Percentiles rank a stretch among this genome's conserved stretches.
Evolutionary conservation across 1,284 basidiomycete genomes (phyloP).

Genomic region (Kwoniella shivajii): DNA sequence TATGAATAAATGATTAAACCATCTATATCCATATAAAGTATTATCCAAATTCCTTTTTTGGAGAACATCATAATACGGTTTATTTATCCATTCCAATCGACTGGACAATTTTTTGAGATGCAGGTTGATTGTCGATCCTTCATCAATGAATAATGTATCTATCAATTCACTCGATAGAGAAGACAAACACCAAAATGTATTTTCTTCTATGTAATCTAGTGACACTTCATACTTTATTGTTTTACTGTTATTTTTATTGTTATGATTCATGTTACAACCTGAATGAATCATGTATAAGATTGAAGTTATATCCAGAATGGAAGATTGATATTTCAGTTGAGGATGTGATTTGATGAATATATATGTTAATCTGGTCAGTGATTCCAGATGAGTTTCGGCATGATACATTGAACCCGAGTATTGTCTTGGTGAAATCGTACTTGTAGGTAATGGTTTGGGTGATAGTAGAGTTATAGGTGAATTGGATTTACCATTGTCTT

Average conservation of each 20-base stretch:
- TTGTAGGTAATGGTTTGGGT: constrained; percentile 25
- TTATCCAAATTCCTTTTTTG: constrained; percentile 42
- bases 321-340: constrained; percentile 44
- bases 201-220: constrained; percentile 41
- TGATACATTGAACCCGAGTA: constrained; percentile 29
- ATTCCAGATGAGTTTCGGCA: constrained; percentile 49
- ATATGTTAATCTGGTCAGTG: constrained; percentile 50
- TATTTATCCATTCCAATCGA: constrained; percentile 47
- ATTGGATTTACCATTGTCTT: constrained; percentile 15
- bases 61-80: constrained; percentile 31
- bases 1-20: constrained; percentile 40
- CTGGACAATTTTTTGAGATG: constrained; percentile 31
- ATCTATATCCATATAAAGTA: constrained; percentile 42
- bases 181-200: constrained; percentile 49
- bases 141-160: too few relatives aligned
- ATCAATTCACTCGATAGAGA: constrained; percentile 43
- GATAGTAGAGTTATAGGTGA: constrained; percentile 46
- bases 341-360: constrained; percentile 46
- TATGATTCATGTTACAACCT: too few relatives aligned
- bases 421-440: constrained; percentile 4
- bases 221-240: neutral
- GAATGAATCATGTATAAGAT: constrained; percentile 49
- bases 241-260: neutral
- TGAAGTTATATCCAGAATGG: constrained; percentile 47
- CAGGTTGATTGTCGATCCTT: constrained; percentile 11